phyloP scores from a whole-genome alignment of 225 moss, liverwort and hornwort species.

The Marchantia paleacea region DNA sequence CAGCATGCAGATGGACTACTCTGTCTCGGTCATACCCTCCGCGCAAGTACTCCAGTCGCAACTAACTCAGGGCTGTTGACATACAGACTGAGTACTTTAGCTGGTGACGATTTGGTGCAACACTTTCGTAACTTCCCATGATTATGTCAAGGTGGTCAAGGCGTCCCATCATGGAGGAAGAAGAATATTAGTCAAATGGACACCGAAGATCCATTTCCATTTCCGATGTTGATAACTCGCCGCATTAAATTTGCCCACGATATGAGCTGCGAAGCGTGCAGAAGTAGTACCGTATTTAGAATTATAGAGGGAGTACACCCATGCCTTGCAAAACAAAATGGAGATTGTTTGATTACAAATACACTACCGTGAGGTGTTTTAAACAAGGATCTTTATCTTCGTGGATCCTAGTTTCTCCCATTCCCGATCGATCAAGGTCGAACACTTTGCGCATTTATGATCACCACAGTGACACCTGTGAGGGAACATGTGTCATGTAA shows the following conservation, averaged over 20 bases:
- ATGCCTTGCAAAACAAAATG: no score
- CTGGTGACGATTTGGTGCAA: no score
- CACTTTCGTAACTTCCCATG: no score
- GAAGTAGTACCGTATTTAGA: neutral
- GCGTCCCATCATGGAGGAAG: neutral
- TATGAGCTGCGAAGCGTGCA: neutral
- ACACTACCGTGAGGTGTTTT: no score
- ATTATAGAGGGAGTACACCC: neutral
- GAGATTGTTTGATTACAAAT: no score
- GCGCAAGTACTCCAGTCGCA: no score
- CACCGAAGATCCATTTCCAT: neutral
- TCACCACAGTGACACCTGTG: neutral
- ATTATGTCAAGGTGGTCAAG: neutral
- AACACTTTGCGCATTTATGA: slow-evolving; percentile 3
- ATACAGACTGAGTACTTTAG: no score
- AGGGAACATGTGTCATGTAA: slow-evolving; percentile 5
- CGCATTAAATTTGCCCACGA: neutral
- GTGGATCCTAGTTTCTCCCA: neutral
- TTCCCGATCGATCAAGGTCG: neutral
- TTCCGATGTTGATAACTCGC: neutral
- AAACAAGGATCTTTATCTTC: no score
- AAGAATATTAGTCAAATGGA: neutral
- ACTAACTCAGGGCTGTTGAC: no score
- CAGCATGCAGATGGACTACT: no score
- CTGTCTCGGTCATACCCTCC: no score